Evolutionary conservation across 257 asterid species (phyloP), one percentile per base, ranked within the genome.

Genomic region (Capsicum pubescens): DNA sequence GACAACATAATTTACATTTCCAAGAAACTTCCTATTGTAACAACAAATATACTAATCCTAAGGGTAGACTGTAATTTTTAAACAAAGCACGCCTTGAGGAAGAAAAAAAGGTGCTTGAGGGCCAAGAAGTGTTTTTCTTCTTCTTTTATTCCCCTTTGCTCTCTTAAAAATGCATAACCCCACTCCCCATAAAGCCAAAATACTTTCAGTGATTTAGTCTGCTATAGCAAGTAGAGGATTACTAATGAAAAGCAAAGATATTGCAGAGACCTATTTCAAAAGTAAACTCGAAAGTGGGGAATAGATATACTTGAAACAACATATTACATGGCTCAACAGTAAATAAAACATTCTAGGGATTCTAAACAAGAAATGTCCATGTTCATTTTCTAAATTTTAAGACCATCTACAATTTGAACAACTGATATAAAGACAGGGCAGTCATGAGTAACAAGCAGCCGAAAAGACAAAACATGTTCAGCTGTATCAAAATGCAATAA

Each of bases 71-170:
- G 15, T 42, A 42, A 19, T 42, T 42, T 39, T 16, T 0, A 69
- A 69, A 69, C 42, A 16, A 69, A 16, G 55, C 78, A 69, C 32
- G 35, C 78, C 17, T 42, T 42, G 1, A 68, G 54, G 54, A 69
- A 69, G 52, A 69, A 69, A 69, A 19, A 32, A 69, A 69, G 78
- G 56, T 69, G 55, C 52, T 68, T 68, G 76, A 68, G 13, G 76
- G 19, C 35, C 55, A 42, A 71, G 58, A 71, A n/a, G 16, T 17
- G 57, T 44, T 70, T 6, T 69, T 46, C 3, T 46, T 5, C 1
- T n/a, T 5, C 10, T 17, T 35, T 35, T 60, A 21, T 39, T 7
- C 16, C 57, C 57, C 52, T 26, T 74, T 50, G 80, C 44, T 72
- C 60, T 50, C 80, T 48, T 7, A 26, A 50, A 74, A 50, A 74